These are phyloP conservation scores for Xylariaceae sp. DNA, from an alignment of 2,329 filamentous ascomycete species.

Conservation along the genomic window DNA sequence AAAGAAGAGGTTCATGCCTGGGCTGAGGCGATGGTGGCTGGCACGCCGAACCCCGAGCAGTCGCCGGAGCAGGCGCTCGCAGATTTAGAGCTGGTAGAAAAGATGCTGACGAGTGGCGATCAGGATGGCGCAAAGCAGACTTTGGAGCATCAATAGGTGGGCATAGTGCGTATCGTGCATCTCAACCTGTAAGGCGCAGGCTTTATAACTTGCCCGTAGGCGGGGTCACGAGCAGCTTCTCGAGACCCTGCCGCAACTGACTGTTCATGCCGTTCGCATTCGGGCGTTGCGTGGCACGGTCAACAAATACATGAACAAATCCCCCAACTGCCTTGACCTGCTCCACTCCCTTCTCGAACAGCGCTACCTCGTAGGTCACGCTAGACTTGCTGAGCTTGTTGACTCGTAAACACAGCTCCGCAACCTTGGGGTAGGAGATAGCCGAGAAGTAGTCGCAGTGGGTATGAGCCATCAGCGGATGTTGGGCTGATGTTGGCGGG, in stretches of 20 bases:
- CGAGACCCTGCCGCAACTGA: constrained; percentile 52
- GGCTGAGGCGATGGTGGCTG: constrained; percentile 46
- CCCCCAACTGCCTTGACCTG: constrained; percentile 78
- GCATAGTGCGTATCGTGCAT: constrained; percentile 8
- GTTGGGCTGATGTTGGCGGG: constrained; percentile 64
- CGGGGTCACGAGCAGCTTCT: constrained; percentile 43
- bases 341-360: constrained; percentile 72
- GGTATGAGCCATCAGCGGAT: constrained; percentile 79
- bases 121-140: constrained; percentile 35
- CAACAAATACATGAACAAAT: constrained; percentile 86
- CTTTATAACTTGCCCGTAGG: constrained; percentile 25
- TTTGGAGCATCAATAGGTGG: constrained; percentile 35
- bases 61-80: constrained; percentile 52
- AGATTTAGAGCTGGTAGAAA: constrained; percentile 55
- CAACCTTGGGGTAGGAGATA: constrained; percentile 72
- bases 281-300: constrained; percentile 65
- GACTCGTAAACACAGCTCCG: constrained; percentile 77
- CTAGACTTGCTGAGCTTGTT: constrained; percentile 80
- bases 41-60: constrained; percentile 46
- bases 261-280: constrained; percentile 57
- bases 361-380: constrained; percentile 81
- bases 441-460: constrained; percentile 82
- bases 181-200: background rate
- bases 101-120: constrained; percentile 44
- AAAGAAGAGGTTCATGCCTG: constrained; percentile 56